Evolutionary conservation across 768 basidiomycete species (phyloP).

Genomic region (Trametes elegans): DNA sequence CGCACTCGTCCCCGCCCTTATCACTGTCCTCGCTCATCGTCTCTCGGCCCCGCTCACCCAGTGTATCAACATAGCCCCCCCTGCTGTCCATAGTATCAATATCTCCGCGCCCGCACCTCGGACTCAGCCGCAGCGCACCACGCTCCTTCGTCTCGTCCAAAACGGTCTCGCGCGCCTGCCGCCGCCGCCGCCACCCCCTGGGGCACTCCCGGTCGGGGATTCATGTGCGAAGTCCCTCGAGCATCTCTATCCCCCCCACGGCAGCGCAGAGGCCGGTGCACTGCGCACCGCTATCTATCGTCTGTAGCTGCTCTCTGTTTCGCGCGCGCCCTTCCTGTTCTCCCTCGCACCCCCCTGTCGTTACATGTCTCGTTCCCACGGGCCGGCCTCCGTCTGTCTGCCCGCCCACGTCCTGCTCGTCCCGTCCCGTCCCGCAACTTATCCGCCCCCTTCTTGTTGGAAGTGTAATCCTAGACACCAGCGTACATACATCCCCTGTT

Average conservation of each 20-base stretch:
- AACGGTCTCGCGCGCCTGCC: no score
- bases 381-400: background rate
- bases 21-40: background rate
- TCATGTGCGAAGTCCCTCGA: no score
- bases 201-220: no score
- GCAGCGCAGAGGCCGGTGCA: no score
- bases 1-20: background rate
- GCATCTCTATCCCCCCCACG: no score
- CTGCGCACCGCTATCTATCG: no score
- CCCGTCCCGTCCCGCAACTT: background rate
- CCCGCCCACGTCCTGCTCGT: background rate
- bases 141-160: no score
- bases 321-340: background rate
- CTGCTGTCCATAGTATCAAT: background rate
- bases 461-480: constrained; percentile 1
- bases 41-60: background rate
- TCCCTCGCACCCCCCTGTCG: background rate
- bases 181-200: no score
- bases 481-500: background rate
- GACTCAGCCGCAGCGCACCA: no score
- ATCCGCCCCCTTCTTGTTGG: background rate
- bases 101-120: no score
- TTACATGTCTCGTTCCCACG: background rate
- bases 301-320: no score
- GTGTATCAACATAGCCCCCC: background rate